Conservation (phyloP, 306 rosid genomes). For the Trifolium dubium region DNA sequence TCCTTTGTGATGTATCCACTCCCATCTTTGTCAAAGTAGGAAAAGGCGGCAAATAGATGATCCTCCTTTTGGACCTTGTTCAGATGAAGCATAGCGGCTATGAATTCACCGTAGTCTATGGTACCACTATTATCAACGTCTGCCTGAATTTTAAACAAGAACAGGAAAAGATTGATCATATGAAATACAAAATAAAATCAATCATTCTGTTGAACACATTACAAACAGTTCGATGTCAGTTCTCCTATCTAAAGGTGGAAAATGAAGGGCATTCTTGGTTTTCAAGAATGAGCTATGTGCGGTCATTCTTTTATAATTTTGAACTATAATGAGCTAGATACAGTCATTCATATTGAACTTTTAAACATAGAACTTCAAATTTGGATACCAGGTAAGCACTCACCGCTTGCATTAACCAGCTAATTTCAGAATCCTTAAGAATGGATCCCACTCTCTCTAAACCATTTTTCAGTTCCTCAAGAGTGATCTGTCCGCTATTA, state of each 20-base stretch:
- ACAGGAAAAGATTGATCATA: constrained; percentile 20
- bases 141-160: constrained; percentile 61
- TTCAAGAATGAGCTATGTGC: constrained; percentile 10
- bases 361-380: not conserved
- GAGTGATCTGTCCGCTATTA: constrained; percentile 84
- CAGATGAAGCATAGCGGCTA: constrained; percentile 94
- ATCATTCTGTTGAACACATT: constrained; percentile 11
- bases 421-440: constrained; percentile 81
- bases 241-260: constrained; percentile 5
- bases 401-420: constrained; percentile 88
- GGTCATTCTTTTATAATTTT: constrained; percentile 7
- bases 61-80: constrained; percentile 92
- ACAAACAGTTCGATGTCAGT: not conserved
- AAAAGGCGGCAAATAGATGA: constrained; percentile 83
- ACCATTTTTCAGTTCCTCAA: constrained; percentile 89
- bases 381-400: constrained; percentile 41
- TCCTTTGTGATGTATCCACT: constrained; percentile 93
- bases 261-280: constrained; percentile 14
- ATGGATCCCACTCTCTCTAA: constrained; percentile 81
- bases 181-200: constrained; percentile 25
- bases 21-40: constrained; percentile 90
- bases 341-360: not conserved
- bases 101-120: constrained; percentile 92
- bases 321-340: not conserved
- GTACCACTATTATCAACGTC: constrained; percentile 92